A percentile compares a stretch with the other conserved stretches of the same genome.
These are phyloP conservation scores for Rhizopus microsporus DNA, from an alignment of 371 early-diverging fungal species.

Conservation along the genomic window DNA sequence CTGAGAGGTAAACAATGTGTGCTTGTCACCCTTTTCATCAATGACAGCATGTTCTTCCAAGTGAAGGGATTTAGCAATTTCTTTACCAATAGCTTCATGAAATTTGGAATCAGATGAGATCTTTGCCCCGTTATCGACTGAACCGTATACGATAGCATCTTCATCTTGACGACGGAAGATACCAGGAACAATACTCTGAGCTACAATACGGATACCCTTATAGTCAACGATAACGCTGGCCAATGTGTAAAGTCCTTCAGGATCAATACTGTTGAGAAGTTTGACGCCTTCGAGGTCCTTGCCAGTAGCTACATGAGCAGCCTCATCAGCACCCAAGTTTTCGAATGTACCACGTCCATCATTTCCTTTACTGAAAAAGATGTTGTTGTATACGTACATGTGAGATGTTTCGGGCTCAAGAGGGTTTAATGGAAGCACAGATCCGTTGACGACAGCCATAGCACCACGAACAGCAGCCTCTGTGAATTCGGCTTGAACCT, in stretches of 20 bases:
- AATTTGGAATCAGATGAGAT: constrained; percentile 74
- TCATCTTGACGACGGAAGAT: constrained; percentile 79
- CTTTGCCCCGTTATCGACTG: constrained; percentile 78
- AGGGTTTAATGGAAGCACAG: constrained; percentile 82
- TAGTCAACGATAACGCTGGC: constrained; percentile 92
- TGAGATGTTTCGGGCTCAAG: constrained; percentile 74
- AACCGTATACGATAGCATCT: constrained; percentile 85
- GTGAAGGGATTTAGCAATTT: constrained; percentile 79
- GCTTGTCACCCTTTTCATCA: constrained; percentile 66
- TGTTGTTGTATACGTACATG: constrained; percentile 94
- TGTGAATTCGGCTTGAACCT: constrained; percentile 87
- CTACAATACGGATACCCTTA: constrained; percentile 87
- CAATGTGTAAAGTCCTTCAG: constrained; percentile 78
- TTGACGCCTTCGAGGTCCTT: constrained; percentile 93
- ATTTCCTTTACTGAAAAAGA: constrained; percentile 91
- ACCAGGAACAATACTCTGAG: constrained; percentile 93
- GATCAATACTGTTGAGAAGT: constrained; percentile 73
- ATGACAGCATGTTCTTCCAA: constrained; percentile 75
- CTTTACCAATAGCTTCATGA: constrained; percentile 69
- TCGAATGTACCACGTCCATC: constrained; percentile 88
- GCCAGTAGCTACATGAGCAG: constrained; percentile 90
- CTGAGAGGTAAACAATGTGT: constrained; percentile 74
- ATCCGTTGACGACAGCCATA: constrained; percentile 80
- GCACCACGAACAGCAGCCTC: constrained; percentile 89
- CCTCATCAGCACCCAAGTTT: constrained; percentile 85